phyloP scores from a whole-genome alignment of 176 grass and related monocot species.

The Miscanthus lutarioriparius region DNA sequence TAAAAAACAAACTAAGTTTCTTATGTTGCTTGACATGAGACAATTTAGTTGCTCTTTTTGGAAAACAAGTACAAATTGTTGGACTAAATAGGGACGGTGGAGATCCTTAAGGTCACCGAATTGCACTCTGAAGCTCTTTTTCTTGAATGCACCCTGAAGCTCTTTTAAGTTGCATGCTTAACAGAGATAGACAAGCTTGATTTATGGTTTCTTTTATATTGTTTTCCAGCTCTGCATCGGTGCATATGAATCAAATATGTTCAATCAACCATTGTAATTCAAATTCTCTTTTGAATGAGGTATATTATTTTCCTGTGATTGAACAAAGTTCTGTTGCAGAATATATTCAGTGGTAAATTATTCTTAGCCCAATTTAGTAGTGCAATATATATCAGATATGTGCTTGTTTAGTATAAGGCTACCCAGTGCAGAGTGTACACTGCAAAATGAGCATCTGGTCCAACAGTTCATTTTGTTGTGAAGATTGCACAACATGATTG shows the following conservation, averaged over 20 bases:
- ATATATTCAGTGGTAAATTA: constrained; percentile 28
- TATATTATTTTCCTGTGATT: constrained; percentile 37
- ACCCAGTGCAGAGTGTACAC: background rate
- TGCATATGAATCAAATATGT: constrained; percentile 87
- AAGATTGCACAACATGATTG: background rate
- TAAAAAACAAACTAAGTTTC: constrained; percentile 23
- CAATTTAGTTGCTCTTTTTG: constrained; percentile 3
- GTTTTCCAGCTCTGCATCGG: constrained; percentile 71
- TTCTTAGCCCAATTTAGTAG: constrained; percentile 21
- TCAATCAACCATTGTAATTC: constrained; percentile 94
- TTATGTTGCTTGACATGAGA: constrained; percentile 16
- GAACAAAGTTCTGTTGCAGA: constrained; percentile 9
- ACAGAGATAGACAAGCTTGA: constrained; percentile 29
- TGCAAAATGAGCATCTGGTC: constrained; percentile 4
- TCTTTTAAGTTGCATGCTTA: constrained; percentile 33
- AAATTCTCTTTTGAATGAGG: constrained; percentile 93
- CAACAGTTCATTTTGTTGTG: constrained; percentile 19
- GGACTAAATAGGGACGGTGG: background rate
- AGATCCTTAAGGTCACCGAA: background rate
- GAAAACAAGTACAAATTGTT: background rate
- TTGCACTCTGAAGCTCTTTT: background rate
- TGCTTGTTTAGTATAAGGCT: constrained; percentile 33
- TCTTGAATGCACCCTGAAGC: background rate
- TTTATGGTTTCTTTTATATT: constrained; percentile 33
- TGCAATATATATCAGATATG: constrained; percentile 5